phyloP scores from a whole-genome alignment of 257 asterid species.

The Echites panduratus region DNA sequence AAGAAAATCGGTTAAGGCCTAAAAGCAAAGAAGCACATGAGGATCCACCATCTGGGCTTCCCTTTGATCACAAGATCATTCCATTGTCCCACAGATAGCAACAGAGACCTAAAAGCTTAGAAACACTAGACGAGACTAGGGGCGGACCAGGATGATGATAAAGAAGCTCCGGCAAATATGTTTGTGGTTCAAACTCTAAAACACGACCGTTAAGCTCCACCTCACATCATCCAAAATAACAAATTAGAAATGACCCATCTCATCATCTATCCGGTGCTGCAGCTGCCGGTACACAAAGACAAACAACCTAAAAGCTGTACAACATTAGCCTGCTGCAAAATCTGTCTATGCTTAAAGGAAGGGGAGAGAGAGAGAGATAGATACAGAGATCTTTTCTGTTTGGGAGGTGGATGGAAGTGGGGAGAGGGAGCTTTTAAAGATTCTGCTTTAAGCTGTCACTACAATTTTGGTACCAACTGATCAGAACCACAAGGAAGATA shows the following conservation, averaged over 20 bases:
- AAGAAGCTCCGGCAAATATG: background rate
- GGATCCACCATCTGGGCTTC: conserved; percentile 2
- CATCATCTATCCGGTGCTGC: background rate
- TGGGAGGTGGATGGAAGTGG: conserved; percentile 6
- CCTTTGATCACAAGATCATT: background rate
- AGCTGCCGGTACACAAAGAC: background rate
- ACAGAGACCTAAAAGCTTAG: background rate
- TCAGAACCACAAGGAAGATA: conserved; percentile 12
- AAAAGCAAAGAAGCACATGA: background rate
- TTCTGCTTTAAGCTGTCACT: conserved; percentile 10
- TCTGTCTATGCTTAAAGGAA: background rate
- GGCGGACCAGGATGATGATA: background rate
- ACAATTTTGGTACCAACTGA: conserved; percentile 5
- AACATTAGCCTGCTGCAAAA: conserved; percentile 1
- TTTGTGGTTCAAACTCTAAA: conserved; percentile 12
- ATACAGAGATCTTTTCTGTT: conserved; percentile 5
- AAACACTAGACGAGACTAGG: background rate
- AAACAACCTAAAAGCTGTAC: conserved; percentile 14
- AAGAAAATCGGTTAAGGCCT: background rate
- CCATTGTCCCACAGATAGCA: background rate
- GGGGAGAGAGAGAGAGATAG: background rate
- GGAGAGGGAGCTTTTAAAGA: background rate
- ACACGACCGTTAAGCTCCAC: background rate
- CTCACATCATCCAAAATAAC: background rate
- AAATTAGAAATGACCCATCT: background rate